Conservation (phyloP, 176 grass and related monocot species). For the Metroxylon sagu region DNA sequence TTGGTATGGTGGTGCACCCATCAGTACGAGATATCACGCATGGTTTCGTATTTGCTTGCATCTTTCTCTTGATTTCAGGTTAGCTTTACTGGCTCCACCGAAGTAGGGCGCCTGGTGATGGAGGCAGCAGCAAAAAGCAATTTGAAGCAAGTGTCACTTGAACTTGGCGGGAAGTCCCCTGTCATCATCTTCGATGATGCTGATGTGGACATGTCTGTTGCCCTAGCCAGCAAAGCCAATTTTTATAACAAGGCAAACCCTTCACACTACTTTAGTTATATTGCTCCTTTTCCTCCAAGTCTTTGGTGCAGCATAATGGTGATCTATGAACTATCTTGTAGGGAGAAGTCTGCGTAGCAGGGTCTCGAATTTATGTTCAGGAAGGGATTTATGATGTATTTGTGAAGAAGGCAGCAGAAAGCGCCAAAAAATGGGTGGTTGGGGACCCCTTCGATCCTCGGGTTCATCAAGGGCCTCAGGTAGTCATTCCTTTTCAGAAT, state of each 20-base stretch:
- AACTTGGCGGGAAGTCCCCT: conserved; percentile 83
- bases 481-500: conserved; percentile 3
- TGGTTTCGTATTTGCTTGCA: neutral
- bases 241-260: conserved; percentile 78
- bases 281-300: too few relatives aligned
- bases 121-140: conserved; percentile 68
- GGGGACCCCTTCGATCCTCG: conserved; percentile 75
- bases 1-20: too few relatives aligned
- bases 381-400: conserved; percentile 87
- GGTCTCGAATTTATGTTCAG: conserved; percentile 83
- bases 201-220: conserved; percentile 64
- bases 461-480: conserved; percentile 76
- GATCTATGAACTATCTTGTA: neutral
- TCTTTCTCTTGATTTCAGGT: conserved; percentile 25
- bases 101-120: conserved; percentile 65
- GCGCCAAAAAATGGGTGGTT: conserved; percentile 52
- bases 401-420: conserved; percentile 46
- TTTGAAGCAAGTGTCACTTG: conserved; percentile 72
- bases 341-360: conserved; percentile 76
- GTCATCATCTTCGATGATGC: conserved; percentile 80
- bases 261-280: too few relatives aligned
- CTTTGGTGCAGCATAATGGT: too few relatives aligned
- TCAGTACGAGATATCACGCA: too few relatives aligned
- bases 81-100: conserved; percentile 75
- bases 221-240: conserved; percentile 31